A percentile compares a stretch with the other conserved stretches of the same genome.
Evolutionary conservation across 768 basidiomycete species (phyloP).

Genomic region (Tulasnella sp.): DNA sequence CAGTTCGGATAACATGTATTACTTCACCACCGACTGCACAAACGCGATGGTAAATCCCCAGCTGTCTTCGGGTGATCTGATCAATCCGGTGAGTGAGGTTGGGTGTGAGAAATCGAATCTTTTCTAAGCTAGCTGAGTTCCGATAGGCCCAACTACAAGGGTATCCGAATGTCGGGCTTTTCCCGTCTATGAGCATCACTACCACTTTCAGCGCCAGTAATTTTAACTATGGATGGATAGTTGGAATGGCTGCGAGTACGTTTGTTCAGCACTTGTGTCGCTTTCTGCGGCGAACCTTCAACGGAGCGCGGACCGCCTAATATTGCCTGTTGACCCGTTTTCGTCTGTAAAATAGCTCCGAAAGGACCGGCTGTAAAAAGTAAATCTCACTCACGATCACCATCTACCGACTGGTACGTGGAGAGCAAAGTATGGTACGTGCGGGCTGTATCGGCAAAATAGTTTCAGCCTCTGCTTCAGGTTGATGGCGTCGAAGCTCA

Average conservation of each 20-base stretch:
- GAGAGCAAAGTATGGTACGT: background rate
- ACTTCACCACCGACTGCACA: background rate
- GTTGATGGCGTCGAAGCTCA: background rate
- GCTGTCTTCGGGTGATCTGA: background rate
- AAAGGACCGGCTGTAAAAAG: background rate
- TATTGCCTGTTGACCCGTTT: too few species aligned
- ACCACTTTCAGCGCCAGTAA: background rate
- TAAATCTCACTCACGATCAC: background rate
- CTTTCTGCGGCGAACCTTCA: background rate
- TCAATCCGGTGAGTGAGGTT: background rate
- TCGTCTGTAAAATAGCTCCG: background rate
- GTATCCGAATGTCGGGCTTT: background rate
- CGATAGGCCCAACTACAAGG: background rate
- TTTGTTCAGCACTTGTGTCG: background rate
- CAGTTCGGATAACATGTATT: background rate
- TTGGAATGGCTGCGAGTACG: background rate
- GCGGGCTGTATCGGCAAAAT: background rate
- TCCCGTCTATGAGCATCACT: background rate
- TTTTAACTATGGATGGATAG: background rate
- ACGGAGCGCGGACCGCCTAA: too few species aligned
- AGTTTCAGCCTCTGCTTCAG: background rate
- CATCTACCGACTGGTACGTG: background rate
- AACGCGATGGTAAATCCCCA: background rate
- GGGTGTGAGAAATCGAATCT: background rate
- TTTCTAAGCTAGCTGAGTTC: background rate